Evolutionary conservation across 78 protist species (phyloP).

Genomic region (Chrysochromulina tobinii): DNA sequence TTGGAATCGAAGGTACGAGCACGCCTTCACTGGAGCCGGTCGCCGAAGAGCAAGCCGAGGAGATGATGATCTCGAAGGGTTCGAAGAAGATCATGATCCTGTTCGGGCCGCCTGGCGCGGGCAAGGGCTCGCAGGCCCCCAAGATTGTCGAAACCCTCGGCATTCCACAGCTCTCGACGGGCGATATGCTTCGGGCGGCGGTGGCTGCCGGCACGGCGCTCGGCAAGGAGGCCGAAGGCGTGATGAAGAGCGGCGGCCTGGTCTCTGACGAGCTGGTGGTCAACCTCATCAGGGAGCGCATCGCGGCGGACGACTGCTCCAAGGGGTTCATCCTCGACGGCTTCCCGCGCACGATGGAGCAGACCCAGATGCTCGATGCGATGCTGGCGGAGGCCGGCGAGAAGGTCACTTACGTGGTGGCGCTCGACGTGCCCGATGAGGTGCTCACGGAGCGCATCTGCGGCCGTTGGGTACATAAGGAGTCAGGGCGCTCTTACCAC

Average conservation of each 20-base stretch:
- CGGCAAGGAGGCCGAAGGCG: too few relatives aligned
- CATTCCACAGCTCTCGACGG: not conserved
- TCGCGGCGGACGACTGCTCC: not conserved
- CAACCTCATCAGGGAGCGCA: not conserved
- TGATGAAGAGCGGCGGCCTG: too few relatives aligned
- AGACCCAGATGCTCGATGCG: constrained; percentile 49
- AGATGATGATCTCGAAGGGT: too few relatives aligned
- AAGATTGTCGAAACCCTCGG: not conserved
- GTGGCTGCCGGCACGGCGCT: not conserved
- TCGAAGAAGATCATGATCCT: not conserved
- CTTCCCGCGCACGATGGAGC: constrained; percentile 92
- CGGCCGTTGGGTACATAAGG: constrained; percentile 89
- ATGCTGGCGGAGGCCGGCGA: constrained; percentile 15
- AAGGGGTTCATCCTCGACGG: too few relatives aligned
- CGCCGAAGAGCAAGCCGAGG: too few relatives aligned
- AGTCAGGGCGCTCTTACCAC: constrained; percentile 86
- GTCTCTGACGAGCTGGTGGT: not conserved
- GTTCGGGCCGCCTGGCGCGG: constrained; percentile 76
- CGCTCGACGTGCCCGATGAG: constrained; percentile 51
- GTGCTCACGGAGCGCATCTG: constrained; percentile 78
- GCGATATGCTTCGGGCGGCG: constrained; percentile 16
- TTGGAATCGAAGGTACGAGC: too few relatives aligned
- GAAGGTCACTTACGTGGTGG: not conserved
- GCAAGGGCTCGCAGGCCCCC: constrained; percentile 90
- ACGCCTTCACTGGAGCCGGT: too few relatives aligned